Percentiles rank a stretch among this genome's conserved stretches.
Evolutionary conservation across 805 yeast genomes (phyloP).

Genomic region (Saccharomyces eubayanus): DNA sequence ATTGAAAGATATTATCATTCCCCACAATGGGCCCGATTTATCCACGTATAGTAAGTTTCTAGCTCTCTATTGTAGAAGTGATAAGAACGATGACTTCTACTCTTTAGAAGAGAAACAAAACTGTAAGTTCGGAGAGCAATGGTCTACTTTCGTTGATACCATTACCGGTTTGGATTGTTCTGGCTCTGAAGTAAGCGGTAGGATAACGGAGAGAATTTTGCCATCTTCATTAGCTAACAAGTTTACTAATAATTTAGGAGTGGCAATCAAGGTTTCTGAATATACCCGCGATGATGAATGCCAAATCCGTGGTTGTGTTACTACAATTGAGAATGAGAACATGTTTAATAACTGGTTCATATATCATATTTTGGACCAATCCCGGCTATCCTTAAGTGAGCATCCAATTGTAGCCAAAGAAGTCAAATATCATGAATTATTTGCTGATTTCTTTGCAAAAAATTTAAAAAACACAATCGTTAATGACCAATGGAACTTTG

Average conservation of each 20-base stretch:
- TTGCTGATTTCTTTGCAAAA: slow-evolving; percentile 39
- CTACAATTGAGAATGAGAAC: slow-evolving; percentile 28
- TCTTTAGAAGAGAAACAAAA: slow-evolving; percentile 30
- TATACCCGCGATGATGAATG: slow-evolving; percentile 22
- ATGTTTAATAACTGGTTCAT: slow-evolving; percentile 34
- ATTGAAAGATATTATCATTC: slow-evolving; percentile 13
- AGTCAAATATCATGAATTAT: slow-evolving; percentile 20
- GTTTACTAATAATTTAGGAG: slow-evolving; percentile 13
- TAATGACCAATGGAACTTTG: slow-evolving; percentile 42
- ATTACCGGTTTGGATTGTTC: slow-evolving; percentile 6
- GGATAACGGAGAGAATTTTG: slow-evolving; percentile 16
- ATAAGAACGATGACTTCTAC: slow-evolving; percentile 10
- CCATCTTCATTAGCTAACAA: slow-evolving; percentile 11
- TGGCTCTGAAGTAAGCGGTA: slow-evolving; percentile 4
- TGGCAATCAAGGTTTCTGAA: slow-evolving; percentile 30
- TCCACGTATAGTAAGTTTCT: slow-evolving; percentile 36
- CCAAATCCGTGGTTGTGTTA: slow-evolving; percentile 35
- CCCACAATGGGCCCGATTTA: slow-evolving; percentile 15
- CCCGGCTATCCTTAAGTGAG: slow-evolving; percentile 25
- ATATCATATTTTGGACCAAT: slow-evolving; percentile 30
- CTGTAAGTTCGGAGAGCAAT: slow-evolving; percentile 23
- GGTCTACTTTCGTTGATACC: slow-evolving; percentile 19
- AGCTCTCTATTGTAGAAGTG: slow-evolving; percentile 32
- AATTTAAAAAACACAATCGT: slow-evolving; percentile 40
- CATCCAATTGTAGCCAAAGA: slow-evolving; percentile 5